A percentile compares a stretch with the other conserved stretches of the same genome.
These are phyloP conservation scores for Candida chauliodis DNA, from an alignment of 805 yeast species.

Conservation along the genomic window DNA sequence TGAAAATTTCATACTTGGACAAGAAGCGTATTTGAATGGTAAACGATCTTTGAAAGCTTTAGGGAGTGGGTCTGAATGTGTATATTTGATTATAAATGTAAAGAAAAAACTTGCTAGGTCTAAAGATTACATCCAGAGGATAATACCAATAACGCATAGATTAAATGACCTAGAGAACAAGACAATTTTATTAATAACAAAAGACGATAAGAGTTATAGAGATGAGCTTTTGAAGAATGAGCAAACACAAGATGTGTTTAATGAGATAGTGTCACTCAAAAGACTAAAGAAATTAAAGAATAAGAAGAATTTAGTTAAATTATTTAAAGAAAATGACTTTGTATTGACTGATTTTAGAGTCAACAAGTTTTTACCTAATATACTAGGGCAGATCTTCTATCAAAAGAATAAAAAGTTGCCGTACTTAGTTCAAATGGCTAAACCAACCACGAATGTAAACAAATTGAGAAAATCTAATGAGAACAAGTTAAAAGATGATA, in stretches of 20 bases:
- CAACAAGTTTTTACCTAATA: slow-evolving; percentile 53
- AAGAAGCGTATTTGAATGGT: slow-evolving; percentile 15
- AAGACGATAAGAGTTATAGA: slow-evolving; percentile 59
- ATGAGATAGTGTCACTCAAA: slow-evolving; percentile 57
- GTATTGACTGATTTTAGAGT: slow-evolving; percentile 69
- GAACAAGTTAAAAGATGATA: slow-evolving; percentile 48
- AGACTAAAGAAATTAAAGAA: slow-evolving; percentile 48
- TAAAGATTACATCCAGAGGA: slow-evolving; percentile 41
- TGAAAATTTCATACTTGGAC: slow-evolving; percentile 16
- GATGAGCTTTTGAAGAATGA: slow-evolving; percentile 47
- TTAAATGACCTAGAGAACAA: slow-evolving; percentile 47
- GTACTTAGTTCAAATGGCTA: slow-evolving; percentile 59
- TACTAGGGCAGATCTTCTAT: slow-evolving; percentile 61
- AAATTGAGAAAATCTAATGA: slow-evolving; percentile 4
- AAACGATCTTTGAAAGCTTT: slow-evolving; percentile 16
- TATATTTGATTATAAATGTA: slow-evolving; percentile 33
- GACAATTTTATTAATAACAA: slow-evolving; percentile 61
- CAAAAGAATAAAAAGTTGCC: slow-evolving; percentile 66
- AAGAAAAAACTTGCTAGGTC: slow-evolving; percentile 21
- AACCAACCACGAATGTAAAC: slow-evolving; percentile 28
- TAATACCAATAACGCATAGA: slow-evolving; percentile 50
- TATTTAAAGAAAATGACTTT: slow-evolving; percentile 61
- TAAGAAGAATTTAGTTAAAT: slow-evolving; percentile 42
- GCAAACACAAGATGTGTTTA: slow-evolving; percentile 58
- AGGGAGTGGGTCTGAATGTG: slow-evolving; percentile 7